Base-by-base conservation (phyloP, 1,284 basidiomycete genomes). In the Apiotrichum montevideense region DNA sequence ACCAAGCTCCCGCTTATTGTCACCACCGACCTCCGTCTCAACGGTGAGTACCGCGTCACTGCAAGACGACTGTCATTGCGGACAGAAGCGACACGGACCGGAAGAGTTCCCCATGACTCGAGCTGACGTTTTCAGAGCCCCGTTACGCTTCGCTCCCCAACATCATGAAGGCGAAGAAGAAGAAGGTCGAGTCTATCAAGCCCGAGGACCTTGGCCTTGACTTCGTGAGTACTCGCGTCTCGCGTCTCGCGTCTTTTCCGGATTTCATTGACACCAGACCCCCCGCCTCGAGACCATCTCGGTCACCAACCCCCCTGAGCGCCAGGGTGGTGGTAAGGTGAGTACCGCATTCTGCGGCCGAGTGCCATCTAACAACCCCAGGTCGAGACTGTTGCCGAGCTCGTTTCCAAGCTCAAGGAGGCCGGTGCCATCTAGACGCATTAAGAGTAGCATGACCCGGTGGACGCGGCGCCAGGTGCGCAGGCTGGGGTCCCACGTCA, bases 111-210 rank as follows among this genome's bases (percentile, higher is more conserved):
- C 11, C 2, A 11, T 9, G n/a, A 14, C 46, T 44, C 39, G 13
- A 21, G 33, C 52, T 54, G 46, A 54, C 53, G 3, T 69, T 86
- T 52, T 86, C 74, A 89, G 92, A 95, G 75, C 93, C 93, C 10
- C 86, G 93, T 66, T 97, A 95, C 72, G 92, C 93, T 1, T 92
- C 92, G 33, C 77, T 96, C 61, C 93, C 92, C 14, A 95, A 92
- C 71, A 95, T 95, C 76, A 96, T 95, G 90, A 95, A 95, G 79
- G 95, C 95, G 32, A 98, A 98, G 83, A 99, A 98, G 84, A 99
- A 99, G 80, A 88, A 89, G 32, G 79, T 98, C 51, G 87, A 94
- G 78, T 94, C 90, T 71, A 69, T 93, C 61, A 85, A 85, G 37
- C 81, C 90, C 8, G 80, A 82, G 48, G 91, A 95, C 67, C 85